These are phyloP conservation scores for Testicularia cyperi DNA, from an alignment of 1,284 basidiomycete species.

Conservation along the genomic window DNA sequence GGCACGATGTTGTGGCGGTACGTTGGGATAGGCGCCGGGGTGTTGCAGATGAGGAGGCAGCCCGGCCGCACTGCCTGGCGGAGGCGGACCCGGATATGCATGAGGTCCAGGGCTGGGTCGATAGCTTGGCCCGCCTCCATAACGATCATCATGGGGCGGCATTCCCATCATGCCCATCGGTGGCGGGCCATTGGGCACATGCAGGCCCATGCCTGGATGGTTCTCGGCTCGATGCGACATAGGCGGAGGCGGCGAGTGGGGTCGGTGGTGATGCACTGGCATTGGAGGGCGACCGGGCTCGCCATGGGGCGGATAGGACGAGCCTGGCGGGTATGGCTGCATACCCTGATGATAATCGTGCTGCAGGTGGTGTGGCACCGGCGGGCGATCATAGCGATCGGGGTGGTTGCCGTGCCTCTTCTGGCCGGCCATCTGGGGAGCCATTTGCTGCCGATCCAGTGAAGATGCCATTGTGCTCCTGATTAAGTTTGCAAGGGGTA, in stretches of 20 bases:
- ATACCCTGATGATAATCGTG: conserved; percentile 37
- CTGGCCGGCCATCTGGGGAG: conserved; percentile 17
- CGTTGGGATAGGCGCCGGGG: conserved; percentile 11
- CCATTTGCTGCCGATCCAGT: conserved; percentile 36
- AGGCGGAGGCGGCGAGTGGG: conserved; percentile 29
- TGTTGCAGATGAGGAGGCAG: conserved; percentile 34
- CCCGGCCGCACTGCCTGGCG: conserved; percentile 14
- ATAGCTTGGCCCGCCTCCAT: conserved; percentile 4
- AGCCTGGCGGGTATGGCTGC: conserved; percentile 29
- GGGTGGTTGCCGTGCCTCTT: conserved; percentile 30
- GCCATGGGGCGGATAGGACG: conserved; percentile 21
- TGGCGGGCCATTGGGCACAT: conserved; percentile 19
- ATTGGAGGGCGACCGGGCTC: conserved; percentile 23
- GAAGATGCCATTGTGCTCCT: conserved; percentile 38
- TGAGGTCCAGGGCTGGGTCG: conserved; percentile 25
- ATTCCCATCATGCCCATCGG: conserved; percentile 29
- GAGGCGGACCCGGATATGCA: conserved; percentile 22
- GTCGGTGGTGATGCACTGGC: conserved; percentile 32
- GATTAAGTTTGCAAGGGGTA: not conserved
- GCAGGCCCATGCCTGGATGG: conserved; percentile 26
- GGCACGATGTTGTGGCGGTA: conserved; percentile 24
- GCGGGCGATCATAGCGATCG: conserved; percentile 37
- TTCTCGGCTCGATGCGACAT: conserved; percentile 32
- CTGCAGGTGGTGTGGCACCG: conserved; percentile 30
- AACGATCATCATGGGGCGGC: conserved; percentile 13